Conservation (phyloP, 2,329 filamentous ascomycete species). For the Sporothrix variecibatus region DNA sequence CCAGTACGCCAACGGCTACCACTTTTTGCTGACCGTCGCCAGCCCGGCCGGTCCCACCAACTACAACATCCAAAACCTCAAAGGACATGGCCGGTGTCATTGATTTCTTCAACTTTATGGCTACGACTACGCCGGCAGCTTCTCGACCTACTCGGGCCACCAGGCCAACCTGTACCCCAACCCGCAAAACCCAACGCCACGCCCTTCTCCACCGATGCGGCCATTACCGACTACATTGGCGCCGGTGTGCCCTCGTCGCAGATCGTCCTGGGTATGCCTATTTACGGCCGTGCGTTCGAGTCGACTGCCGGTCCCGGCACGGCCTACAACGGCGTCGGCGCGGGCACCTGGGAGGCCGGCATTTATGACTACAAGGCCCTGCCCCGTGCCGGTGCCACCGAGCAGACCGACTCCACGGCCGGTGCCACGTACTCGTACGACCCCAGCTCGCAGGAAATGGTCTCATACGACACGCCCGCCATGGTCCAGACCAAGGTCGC, state of each 20-base stretch:
- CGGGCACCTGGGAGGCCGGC: conserved; percentile 71
- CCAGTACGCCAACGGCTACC: conserved; percentile 48
- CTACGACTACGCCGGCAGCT: conserved; percentile 72
- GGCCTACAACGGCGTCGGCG: conserved; percentile 63
- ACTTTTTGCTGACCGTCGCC: conserved; percentile 57
- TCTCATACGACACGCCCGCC: conserved; percentile 69
- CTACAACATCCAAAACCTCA: conserved; percentile 51
- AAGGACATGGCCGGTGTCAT: conserved; percentile 49
- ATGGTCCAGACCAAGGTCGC: conserved; percentile 63
- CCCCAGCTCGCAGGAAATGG: conserved; percentile 57
- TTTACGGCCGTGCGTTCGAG: conserved; percentile 74
- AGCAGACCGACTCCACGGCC: conserved; percentile 57
- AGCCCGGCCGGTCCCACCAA: conserved; percentile 51
- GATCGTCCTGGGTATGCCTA: conserved; percentile 74
- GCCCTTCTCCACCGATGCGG: conserved; percentile 67
- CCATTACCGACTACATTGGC: conserved; percentile 65
- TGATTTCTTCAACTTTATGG: conserved; percentile 65
- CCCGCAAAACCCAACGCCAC: conserved; percentile 56
- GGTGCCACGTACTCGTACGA: conserved; percentile 75
- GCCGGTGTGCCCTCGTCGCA: conserved; percentile 65
- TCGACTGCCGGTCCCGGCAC: conserved; percentile 65
- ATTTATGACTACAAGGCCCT: conserved; percentile 82
- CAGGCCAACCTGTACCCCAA: conserved; percentile 69
- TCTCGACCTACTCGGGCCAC: conserved; percentile 65
- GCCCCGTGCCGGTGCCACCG: conserved; percentile 60